Percentiles rank a stretch among this genome's conserved stretches.
These are phyloP conservation scores for Tolypocladium ovalisporum DNA, from an alignment of 2,329 filamentous ascomycete genomes.

Conservation along the genomic window DNA sequence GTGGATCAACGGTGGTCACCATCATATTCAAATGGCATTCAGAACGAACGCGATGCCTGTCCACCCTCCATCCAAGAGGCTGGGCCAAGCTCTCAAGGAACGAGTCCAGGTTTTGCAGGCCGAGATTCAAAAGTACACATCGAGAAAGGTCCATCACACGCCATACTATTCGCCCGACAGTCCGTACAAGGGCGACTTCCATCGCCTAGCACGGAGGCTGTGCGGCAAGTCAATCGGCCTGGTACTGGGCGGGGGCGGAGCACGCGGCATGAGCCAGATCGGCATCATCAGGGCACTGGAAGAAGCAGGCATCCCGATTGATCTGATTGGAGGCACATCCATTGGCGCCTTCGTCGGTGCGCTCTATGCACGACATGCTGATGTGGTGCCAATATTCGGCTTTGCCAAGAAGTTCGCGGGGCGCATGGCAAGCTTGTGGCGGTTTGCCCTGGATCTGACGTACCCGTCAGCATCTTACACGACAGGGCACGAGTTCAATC, in stretches of 20 bases:
- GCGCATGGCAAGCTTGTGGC: constrained; percentile 98
- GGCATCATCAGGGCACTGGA: constrained; percentile 92
- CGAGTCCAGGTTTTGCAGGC: constrained; percentile 90
- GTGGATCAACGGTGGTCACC: constrained; percentile 97
- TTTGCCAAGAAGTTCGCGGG: constrained; percentile 95
- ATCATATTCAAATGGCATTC: constrained; percentile 94
- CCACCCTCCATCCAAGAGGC: constrained; percentile 62
- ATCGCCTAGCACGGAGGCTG: constrained; percentile 76
- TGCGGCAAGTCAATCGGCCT: constrained; percentile 92
- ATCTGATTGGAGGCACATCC: constrained; percentile 89
- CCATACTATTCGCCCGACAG: constrained; percentile 86
- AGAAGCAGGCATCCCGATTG: constrained; percentile 91
- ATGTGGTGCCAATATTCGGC: constrained; percentile 94
- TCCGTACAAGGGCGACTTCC: constrained; percentile 93
- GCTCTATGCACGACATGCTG: constrained; percentile 89
- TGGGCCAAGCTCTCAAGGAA: constrained; percentile 81
- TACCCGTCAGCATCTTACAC: constrained; percentile 97
- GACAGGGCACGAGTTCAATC: constrained; percentile 96
- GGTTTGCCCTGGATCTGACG: constrained; percentile 91
- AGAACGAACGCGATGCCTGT: constrained; percentile 65
- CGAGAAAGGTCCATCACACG: constrained; percentile 76
- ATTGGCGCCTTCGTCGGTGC: constrained; percentile 95
- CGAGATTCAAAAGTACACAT: constrained; percentile 97
- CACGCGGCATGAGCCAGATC: constrained; percentile 82
- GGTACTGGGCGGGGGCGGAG: constrained; percentile 87